Conservation (phyloP, 179 eudicot genomes). For the Sideroxylon spinosum region DNA sequence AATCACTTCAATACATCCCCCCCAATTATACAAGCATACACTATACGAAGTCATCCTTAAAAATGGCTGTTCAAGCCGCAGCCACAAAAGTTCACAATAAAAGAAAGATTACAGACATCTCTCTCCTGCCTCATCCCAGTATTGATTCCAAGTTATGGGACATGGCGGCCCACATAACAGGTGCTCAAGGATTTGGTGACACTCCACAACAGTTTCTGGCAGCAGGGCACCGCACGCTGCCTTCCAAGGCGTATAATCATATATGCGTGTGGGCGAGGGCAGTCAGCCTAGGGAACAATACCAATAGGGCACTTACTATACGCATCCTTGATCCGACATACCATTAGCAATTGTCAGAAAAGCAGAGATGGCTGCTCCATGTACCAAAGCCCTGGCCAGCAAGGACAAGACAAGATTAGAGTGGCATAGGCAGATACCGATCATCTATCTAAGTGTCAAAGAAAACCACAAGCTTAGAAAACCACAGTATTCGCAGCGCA, state of each 20-base stretch:
- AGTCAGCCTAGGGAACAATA: background rate
- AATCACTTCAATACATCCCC: background rate
- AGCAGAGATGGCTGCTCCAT: constrained; percentile 85
- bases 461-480: background rate
- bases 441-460: background rate
- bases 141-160: background rate
- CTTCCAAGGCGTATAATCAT: background rate
- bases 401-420: constrained; percentile 1
- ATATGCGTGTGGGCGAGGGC: background rate
- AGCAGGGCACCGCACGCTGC: background rate
- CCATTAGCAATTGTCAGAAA: constrained; percentile 69
- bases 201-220: background rate
- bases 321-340: constrained; percentile 95
- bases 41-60: constrained; percentile 7
- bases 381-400: constrained; percentile 61
- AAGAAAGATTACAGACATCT: background rate
- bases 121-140: background rate
- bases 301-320: constrained; percentile 18
- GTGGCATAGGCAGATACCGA: background rate
- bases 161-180: background rate
- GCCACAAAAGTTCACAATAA: background rate
- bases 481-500: background rate
- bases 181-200: constrained; percentile 9
- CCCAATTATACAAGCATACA: background rate
- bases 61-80: background rate